Conservation (phyloP, 2,329 filamentous ascomycete species). For the Pestalotiopsis sp. region DNA sequence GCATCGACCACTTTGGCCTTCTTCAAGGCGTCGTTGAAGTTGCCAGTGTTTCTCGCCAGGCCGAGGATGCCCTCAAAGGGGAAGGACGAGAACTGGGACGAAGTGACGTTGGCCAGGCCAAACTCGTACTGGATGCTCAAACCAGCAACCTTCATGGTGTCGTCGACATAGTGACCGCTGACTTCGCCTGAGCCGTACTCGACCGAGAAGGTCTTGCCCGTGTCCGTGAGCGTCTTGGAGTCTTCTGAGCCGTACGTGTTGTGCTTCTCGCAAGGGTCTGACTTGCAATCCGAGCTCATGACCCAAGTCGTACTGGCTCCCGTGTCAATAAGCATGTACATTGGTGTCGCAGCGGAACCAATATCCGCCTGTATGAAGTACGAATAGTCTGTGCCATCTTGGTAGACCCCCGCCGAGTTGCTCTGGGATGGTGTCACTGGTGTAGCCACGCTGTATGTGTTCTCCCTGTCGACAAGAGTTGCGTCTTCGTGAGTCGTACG, state of each 20-base stretch:
- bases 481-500: conserved; percentile 17
- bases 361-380: conserved; percentile 63
- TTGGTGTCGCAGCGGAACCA: conserved; percentile 53
- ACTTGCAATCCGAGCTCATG: conserved; percentile 71
- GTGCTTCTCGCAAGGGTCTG: conserved; percentile 68
- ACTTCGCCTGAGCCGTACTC: conserved; percentile 79
- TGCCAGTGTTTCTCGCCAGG: conserved; percentile 64
- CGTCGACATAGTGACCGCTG: conserved; percentile 64
- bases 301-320: conserved; percentile 80
- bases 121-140: conserved; percentile 67
- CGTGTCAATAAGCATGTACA: conserved; percentile 68
- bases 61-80: conserved; percentile 89
- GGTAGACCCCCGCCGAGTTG: conserved; percentile 57
- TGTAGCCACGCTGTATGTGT: conserved; percentile 48
- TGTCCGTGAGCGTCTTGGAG: conserved; percentile 64
- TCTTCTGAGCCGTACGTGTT: conserved; percentile 67
- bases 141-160: conserved; percentile 68
- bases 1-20: conserved; percentile 55
- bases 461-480: conserved; percentile 39
- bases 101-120: conserved; percentile 72
- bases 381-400: conserved; percentile 67
- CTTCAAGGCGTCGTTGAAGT: conserved; percentile 65
- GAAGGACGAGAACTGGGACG: conserved; percentile 73
- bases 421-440: conserved; percentile 46
- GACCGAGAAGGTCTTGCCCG: conserved; percentile 61